These are phyloP conservation scores for Monosporascus sp. DNA, from an alignment of 2,329 filamentous ascomycete genomes.

Conservation along the genomic window DNA sequence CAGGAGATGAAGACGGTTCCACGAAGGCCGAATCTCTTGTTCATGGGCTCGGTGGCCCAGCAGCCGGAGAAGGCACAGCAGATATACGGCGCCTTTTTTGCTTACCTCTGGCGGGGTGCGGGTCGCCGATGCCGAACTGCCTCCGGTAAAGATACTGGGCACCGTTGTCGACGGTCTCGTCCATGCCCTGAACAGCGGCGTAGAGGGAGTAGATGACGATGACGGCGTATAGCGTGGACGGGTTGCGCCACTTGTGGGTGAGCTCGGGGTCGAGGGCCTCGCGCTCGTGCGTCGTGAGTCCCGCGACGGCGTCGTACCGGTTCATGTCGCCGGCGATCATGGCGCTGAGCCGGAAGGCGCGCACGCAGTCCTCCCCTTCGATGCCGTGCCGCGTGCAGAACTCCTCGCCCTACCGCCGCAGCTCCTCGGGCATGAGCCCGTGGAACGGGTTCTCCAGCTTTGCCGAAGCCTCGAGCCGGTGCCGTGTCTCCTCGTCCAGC, in stretches of 20 bases:
- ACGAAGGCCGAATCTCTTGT: slow-evolving; percentile 62
- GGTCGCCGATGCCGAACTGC: slow-evolving; percentile 54
- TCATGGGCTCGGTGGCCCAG: slow-evolving; percentile 70
- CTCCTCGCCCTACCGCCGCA: slow-evolving; percentile 49
- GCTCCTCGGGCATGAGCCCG: slow-evolving; percentile 35
- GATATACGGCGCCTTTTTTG: slow-evolving; percentile 46
- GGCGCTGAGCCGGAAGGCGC: slow-evolving; percentile 55
- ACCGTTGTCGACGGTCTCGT: slow-evolving; percentile 65
- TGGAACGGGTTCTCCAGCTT: slow-evolving; percentile 37
- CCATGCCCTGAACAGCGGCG: slow-evolving; percentile 67
- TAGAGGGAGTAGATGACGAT: slow-evolving; percentile 42
- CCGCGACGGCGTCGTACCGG: slow-evolving; percentile 42
- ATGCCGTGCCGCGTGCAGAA: slow-evolving; percentile 53
- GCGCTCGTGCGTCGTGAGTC: slow-evolving; percentile 53
- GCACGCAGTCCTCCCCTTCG: slow-evolving; percentile 48
- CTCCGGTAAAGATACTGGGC: slow-evolving; percentile 60
- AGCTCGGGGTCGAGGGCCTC: slow-evolving; percentile 54
- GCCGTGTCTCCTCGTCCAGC: slow-evolving; percentile 19
- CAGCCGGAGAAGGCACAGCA: slow-evolving; percentile 65
- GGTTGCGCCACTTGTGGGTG: slow-evolving; percentile 64
- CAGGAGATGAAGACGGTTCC: slow-evolving; percentile 68
- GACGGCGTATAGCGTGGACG: slow-evolving; percentile 58
- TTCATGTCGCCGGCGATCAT: slow-evolving; percentile 49
- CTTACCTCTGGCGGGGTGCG: slow-evolving; percentile 35
- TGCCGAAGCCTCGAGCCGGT: slow-evolving; percentile 29